These are phyloP conservation scores for Ophiostoma fasciatum DNA, from an alignment of 2,329 filamentous ascomycete genomes.

Conservation along the genomic window DNA sequence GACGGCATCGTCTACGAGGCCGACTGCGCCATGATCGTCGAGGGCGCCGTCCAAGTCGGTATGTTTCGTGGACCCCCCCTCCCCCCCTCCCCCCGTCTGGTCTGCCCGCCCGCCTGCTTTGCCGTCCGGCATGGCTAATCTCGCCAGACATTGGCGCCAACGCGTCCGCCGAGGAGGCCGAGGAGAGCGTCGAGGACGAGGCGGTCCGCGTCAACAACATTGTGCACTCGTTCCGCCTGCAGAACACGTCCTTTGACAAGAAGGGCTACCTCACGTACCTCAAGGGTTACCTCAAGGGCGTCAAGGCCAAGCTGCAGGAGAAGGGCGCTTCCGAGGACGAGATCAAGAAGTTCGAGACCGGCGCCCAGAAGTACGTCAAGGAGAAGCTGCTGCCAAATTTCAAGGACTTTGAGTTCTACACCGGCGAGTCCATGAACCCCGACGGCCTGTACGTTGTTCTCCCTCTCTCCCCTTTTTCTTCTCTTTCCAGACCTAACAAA, in stretches of 20 bases:
- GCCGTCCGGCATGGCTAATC: neutral
- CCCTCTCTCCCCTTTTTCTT: neutral
- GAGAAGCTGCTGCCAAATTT: constrained; percentile 69
- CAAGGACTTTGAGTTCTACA: constrained; percentile 93
- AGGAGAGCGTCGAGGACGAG: constrained; percentile 57
- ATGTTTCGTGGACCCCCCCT: too few species aligned
- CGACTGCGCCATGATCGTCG: constrained; percentile 79
- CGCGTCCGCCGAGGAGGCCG: constrained; percentile 83
- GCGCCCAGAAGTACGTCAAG: constrained; percentile 63
- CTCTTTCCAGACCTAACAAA: neutral
- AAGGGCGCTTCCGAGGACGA: constrained; percentile 42
- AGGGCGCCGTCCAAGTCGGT: constrained; percentile 63
- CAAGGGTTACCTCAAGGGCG: constrained; percentile 86
- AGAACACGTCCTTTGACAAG: constrained; percentile 71
- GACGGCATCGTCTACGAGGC: constrained; percentile 76
- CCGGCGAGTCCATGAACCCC: constrained; percentile 81
- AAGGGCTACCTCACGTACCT: constrained; percentile 70
- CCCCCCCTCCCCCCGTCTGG: too few species aligned
- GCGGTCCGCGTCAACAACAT: constrained; percentile 78
- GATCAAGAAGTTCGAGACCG: constrained; percentile 66
- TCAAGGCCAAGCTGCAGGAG: constrained; percentile 56
- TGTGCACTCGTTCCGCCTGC: constrained; percentile 79
- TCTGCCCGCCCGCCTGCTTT: too few species aligned
- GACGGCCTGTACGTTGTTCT: constrained; percentile 67
- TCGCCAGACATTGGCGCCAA: constrained; percentile 75